phyloP scores from a whole-genome alignment of 805 yeast species.

The Yarrowia sp. region DNA sequence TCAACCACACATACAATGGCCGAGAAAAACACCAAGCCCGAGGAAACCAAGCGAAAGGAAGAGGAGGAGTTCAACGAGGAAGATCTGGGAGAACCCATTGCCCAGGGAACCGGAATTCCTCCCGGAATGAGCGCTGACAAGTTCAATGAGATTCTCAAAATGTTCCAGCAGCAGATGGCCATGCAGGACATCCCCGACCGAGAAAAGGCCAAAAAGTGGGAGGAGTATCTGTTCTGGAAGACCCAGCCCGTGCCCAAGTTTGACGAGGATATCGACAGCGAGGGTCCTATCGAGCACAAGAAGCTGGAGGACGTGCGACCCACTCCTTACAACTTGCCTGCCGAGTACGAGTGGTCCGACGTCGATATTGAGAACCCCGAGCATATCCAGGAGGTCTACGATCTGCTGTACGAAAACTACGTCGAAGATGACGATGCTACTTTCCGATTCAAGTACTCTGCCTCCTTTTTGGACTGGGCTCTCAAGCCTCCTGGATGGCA shows the following conservation, averaged over 20 bases:
- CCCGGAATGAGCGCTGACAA: constrained; percentile 32
- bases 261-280: constrained; percentile 60
- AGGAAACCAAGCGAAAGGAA: background rate
- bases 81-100: constrained; percentile 19
- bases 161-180: constrained; percentile 24
- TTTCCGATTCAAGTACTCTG: constrained; percentile 84
- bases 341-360: constrained; percentile 86
- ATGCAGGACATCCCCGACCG: constrained; percentile 25
- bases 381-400: constrained; percentile 73
- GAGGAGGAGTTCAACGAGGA: constrained; percentile 21
- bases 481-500: constrained; percentile 91
- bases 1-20: background rate
- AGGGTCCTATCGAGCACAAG: constrained; percentile 73
- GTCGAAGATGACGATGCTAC: constrained; percentile 93
- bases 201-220: constrained; percentile 50
- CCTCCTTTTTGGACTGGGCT: constrained; percentile 87
- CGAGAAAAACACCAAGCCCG: constrained; percentile 11
- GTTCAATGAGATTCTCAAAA: constrained; percentile 30
- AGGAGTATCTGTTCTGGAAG: constrained; percentile 94
- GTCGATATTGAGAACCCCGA: constrained; percentile 55
- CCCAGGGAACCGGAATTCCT: constrained; percentile 28
- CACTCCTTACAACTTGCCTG: constrained; percentile 64
- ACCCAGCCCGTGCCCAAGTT: constrained; percentile 91
- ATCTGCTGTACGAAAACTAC: constrained; percentile 79
- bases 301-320: constrained; percentile 73